Evolutionary conservation across 202 grass and related monocot species (phyloP).

Genomic region (Alloteropsis angusta): DNA sequence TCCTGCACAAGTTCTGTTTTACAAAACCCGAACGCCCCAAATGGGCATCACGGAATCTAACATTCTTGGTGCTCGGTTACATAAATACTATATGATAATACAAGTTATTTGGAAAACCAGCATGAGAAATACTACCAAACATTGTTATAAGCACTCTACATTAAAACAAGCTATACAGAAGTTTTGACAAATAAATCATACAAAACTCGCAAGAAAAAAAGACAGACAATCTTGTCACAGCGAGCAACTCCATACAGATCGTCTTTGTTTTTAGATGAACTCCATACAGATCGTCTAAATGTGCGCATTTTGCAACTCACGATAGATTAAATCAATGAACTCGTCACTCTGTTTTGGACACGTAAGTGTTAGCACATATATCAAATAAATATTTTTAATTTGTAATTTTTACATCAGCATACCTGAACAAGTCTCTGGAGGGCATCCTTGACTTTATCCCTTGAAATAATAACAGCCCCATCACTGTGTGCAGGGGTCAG

Average conservation of each 20-base stretch:
- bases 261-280: not conserved
- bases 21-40: not conserved
- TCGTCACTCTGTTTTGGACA: slow-evolving; percentile 65
- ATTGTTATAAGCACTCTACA: slow-evolving; percentile 30
- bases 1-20: not conserved
- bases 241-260: not conserved
- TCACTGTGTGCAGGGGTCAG: slow-evolving; percentile 42
- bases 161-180: slow-evolving; percentile 23
- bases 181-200: slow-evolving; percentile 21
- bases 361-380: slow-evolving; percentile 22
- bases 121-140: slow-evolving; percentile 5
- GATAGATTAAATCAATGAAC: slow-evolving; percentile 72
- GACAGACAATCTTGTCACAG: not conserved
- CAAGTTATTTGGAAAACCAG: not conserved
- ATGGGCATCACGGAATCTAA: not conserved
- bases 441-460: slow-evolving; percentile 67
- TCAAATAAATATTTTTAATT: not conserved
- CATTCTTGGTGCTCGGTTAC: not conserved
- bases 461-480: slow-evolving; percentile 59
- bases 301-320: slow-evolving; percentile 58
- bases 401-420: slow-evolving; percentile 1
- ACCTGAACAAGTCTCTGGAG: slow-evolving; percentile 78
- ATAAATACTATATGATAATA: slow-evolving; percentile 16
- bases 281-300: slow-evolving; percentile 23
- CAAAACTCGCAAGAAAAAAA: slow-evolving; percentile 12